phyloP scores from a whole-genome alignment of 352 stramenopile species.

The Phytophthora nicotianae region DNA sequence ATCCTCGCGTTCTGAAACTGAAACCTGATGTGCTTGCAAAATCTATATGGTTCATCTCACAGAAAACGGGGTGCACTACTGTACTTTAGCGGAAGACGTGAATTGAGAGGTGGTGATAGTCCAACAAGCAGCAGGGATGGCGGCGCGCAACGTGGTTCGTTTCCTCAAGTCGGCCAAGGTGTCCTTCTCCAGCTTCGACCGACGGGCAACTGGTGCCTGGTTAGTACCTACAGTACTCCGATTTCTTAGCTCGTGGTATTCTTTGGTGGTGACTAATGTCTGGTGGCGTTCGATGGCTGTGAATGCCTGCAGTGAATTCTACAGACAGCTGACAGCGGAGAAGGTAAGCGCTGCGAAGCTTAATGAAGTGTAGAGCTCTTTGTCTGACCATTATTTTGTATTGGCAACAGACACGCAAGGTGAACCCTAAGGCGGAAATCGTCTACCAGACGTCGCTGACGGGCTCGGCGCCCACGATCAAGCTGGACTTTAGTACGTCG shows the following conservation, averaged over 20 bases:
- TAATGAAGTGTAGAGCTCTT: not conserved
- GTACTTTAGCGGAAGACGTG: not conserved
- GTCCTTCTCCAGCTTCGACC: constrained; percentile 87
- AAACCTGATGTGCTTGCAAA: too few species aligned
- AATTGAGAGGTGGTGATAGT: constrained; percentile 33
- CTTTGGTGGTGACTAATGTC: constrained; percentile 4
- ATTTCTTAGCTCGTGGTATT: not conserved
- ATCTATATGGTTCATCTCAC: too few species aligned
- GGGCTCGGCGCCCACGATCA: constrained; percentile 64
- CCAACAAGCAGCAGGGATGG: constrained; percentile 49
- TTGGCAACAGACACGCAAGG: constrained; percentile 53
- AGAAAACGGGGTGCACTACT: too few species aligned
- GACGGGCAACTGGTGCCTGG: constrained; percentile 74
- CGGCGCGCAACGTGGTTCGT: constrained; percentile 81
- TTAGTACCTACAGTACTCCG: constrained; percentile 26
- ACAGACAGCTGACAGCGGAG: constrained; percentile 76
- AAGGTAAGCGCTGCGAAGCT: constrained; percentile 50
- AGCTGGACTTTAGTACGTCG: constrained; percentile 81
- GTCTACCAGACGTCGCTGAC: constrained; percentile 58
- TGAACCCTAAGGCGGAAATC: constrained; percentile 86
- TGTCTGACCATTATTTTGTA: not conserved
- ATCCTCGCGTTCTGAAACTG: too few species aligned
- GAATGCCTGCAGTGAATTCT: constrained; percentile 69
- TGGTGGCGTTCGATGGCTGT: constrained; percentile 1
- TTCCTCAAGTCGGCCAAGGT: constrained; percentile 88